Percentiles rank a stretch among this genome's conserved stretches.
phyloP scores from a whole-genome alignment of 2,329 filamentous ascomycete species.

The Penicillium vulpinum region DNA sequence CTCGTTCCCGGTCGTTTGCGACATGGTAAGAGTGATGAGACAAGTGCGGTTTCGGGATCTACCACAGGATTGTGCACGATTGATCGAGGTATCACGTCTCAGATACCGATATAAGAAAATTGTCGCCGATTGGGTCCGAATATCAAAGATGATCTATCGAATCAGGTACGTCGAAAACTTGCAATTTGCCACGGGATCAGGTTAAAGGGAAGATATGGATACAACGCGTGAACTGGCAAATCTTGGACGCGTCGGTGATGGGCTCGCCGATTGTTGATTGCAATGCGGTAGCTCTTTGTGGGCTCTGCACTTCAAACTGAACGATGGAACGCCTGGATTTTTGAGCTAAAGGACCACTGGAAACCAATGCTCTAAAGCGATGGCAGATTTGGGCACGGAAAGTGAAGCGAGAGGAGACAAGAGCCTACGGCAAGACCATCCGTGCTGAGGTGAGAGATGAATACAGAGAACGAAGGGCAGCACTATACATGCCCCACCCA shows the following conservation, averaged over 20 bases:
- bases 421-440: not conserved
- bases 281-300: not conserved
- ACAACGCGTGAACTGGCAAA: not conserved
- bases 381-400: not conserved
- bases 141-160: not conserved
- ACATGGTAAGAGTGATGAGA: constrained; percentile 27
- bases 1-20: constrained; percentile 37
- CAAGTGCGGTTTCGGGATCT: not conserved
- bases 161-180: too few relatives aligned
- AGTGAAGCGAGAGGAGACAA: constrained; percentile 7
- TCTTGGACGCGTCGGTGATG: not conserved
- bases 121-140: not conserved
- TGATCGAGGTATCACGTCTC: not conserved
- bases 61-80: not conserved
- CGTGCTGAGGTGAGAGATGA: not conserved
- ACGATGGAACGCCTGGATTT: not conserved
- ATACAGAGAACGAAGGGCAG: not conserved
- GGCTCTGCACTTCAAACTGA: not conserved
- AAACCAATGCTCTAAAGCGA: constrained; percentile 1
- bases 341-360: not conserved
- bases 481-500: not conserved
- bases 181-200: not conserved
- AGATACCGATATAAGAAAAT: not conserved
- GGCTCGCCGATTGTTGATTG: not conserved
- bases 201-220: not conserved